Evolutionary conservation across 2,329 filamentous ascomycete genomes (phyloP), one percentile per base, ranked within the genome.

Genomic region (Diplodia intermedia): DNA sequence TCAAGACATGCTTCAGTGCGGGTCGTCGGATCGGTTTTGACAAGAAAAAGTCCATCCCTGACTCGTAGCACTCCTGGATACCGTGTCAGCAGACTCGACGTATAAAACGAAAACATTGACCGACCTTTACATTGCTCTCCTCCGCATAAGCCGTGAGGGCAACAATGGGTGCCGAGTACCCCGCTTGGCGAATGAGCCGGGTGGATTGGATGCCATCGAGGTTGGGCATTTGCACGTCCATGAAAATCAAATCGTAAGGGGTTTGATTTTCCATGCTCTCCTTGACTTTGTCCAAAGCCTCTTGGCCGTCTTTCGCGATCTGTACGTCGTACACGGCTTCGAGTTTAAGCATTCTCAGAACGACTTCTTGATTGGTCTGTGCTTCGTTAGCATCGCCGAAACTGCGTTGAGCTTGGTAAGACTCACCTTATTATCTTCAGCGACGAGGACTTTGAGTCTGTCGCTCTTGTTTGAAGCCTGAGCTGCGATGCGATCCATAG

Each of bases 211-310:
- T 82, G 1, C 94, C 94, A 75, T 97, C 93, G 15, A 97, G 86
- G 70, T 95, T 96, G 3, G 94, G 94, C 94, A 97, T 97, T 79
- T 92, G 92, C 8, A 97, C 90, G 74, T 97, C 94, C 94, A 97
- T 97, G 75, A 97, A 95, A 70, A 97, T 94, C 31, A 97, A 84
- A 72, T 97, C 92, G 76, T 94, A 97, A 2, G 86, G 86, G 66
- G 86, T 84, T 65, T 89, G 86, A 33, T 86, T 86, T 61, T 89
- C 88, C 91, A 97, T 95, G 71, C 89, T 91, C 18, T 88, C 88
- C 76, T 93, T 94, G 71, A 97, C 93, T 33, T 91, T 84, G 70
- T 97, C 93, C 69, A 93, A 92, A 0, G 94, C 94, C 79, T 97
- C 92, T 78, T 96, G 91, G 0, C 80, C 80, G 65, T 82, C 75